Percentiles rank a stretch among this genome's conserved stretches.
Evolutionary conservation across 805 yeast genomes (phyloP).

Genomic region (Pichia nanzhaoensis): DNA sequence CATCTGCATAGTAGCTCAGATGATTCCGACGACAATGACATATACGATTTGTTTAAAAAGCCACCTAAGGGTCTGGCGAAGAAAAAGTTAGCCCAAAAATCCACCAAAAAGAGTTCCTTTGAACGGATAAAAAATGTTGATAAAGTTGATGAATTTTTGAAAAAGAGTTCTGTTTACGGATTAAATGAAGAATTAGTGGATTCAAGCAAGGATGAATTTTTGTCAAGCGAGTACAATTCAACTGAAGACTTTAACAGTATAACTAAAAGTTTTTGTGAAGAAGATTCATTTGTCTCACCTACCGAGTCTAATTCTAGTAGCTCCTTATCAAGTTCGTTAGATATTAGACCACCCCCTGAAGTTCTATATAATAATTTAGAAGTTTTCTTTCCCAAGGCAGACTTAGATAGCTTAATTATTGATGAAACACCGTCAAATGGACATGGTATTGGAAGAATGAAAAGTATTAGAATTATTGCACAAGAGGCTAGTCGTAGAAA

Average conservation of each 20-base stretch:
- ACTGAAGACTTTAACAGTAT: neutral
- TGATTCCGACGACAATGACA: conserved; percentile 27
- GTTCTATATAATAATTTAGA: conserved; percentile 89
- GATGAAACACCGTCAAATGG: conserved; percentile 42
- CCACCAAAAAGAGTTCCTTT: neutral
- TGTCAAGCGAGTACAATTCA: neutral
- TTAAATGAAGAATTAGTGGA: too few relatives aligned
- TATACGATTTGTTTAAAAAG: conserved; percentile 58
- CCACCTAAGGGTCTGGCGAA: conserved; percentile 22
- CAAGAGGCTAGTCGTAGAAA: conserved; percentile 70
- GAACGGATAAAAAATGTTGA: too few relatives aligned
- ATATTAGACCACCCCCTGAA: conserved; percentile 91
- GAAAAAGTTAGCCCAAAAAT: neutral
- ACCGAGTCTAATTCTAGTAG: conserved; percentile 13
- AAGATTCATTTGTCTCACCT: neutral
- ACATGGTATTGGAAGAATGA: conserved; percentile 56
- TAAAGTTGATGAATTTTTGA: too few relatives aligned
- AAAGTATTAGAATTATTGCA: conserved; percentile 89
- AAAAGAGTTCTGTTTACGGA: too few relatives aligned
- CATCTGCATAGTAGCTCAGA: neutral
- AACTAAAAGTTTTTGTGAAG: neutral
- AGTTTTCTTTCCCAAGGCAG: conserved; percentile 84
- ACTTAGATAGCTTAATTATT: conserved; percentile 85
- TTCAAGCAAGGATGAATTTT: neutral
- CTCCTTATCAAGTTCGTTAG: conserved; percentile 32